These are phyloP conservation scores for Incumbomyces lentus DNA, from an alignment of 2,329 filamentous ascomycete species.

Conservation along the genomic window DNA sequence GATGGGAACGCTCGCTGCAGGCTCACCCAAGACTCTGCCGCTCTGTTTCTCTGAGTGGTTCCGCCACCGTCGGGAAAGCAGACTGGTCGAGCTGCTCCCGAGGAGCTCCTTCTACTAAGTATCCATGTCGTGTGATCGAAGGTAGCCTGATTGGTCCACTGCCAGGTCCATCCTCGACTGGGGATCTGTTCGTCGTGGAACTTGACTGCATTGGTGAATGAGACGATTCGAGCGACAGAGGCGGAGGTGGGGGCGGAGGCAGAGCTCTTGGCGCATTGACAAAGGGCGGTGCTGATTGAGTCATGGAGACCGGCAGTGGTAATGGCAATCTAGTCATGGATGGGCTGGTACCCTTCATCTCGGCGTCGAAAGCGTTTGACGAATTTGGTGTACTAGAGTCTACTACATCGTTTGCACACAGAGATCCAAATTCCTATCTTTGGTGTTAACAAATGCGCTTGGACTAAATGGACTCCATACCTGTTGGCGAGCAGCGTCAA, in stretches of 20 bases:
- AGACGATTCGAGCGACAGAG: neutral
- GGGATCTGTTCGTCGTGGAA: neutral
- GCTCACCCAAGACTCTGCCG: no score
- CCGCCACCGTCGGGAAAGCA: no score
- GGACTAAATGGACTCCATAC: constrained; percentile 4
- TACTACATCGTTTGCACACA: neutral
- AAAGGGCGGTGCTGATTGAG: neutral
- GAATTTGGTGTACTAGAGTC: neutral
- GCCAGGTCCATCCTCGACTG: neutral
- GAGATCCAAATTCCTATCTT: neutral
- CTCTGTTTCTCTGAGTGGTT: no score
- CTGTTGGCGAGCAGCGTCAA: constrained; percentile 18
- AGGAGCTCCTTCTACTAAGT: neutral
- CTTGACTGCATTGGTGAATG: neutral
- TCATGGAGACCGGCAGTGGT: neutral
- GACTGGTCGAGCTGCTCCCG: neutral
- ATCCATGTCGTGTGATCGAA: constrained; percentile 4
- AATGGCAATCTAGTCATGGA: neutral
- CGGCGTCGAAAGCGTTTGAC: neutral
- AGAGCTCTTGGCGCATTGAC: neutral
- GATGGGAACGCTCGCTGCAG: no score
- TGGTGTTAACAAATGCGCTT: neutral
- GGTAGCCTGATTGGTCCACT: constrained; percentile 1
- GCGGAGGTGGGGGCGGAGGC: neutral
- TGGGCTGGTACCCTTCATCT: neutral